A percentile compares a stretch with the other conserved stretches of the same genome.
phyloP scores from a whole-genome alignment of 305 asterid species.

The Fraxinus nigra region DNA sequence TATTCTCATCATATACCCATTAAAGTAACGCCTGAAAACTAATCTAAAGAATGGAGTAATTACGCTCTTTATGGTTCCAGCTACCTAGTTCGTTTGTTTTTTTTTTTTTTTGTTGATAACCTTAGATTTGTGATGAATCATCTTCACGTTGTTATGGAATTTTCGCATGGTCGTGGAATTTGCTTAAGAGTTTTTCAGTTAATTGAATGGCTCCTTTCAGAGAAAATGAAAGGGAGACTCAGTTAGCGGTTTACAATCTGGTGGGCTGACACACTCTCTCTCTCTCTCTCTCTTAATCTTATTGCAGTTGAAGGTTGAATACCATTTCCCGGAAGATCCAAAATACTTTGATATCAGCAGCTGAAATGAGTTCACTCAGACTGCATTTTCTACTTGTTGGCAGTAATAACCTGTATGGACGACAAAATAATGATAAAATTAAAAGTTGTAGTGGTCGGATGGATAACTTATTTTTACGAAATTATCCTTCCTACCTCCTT shows the following conservation, averaged over 20 bases:
- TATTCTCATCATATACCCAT: not conserved
- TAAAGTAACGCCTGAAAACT: not conserved
- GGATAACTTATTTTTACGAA: not conserved
- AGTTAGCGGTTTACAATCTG: not conserved
- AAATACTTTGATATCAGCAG: constrained; percentile 62
- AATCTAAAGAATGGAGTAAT: not conserved
- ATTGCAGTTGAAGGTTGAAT: constrained; percentile 65
- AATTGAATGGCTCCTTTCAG: not conserved
- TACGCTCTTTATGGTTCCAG: not conserved
- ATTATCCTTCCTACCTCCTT: not conserved
- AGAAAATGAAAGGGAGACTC: not conserved
- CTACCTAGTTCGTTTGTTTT: not conserved
- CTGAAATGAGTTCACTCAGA: constrained; percentile 22
- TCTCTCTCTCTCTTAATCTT: not conserved
- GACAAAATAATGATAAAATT: not conserved
- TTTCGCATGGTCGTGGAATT: not conserved
- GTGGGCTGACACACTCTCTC: not conserved
- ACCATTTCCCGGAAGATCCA: constrained; percentile 73
- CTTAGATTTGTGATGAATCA: not conserved
- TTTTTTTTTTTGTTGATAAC: not conserved
- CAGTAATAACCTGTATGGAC: constrained; percentile 21
- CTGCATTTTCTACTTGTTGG: constrained; percentile 16
- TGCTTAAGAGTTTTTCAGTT: not conserved
- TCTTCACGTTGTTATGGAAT: not conserved
- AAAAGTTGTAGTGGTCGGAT: not conserved